phyloP scores from a whole-genome alignment of 2,329 filamentous ascomycete species.

The Fusarium ambrosium region DNA sequence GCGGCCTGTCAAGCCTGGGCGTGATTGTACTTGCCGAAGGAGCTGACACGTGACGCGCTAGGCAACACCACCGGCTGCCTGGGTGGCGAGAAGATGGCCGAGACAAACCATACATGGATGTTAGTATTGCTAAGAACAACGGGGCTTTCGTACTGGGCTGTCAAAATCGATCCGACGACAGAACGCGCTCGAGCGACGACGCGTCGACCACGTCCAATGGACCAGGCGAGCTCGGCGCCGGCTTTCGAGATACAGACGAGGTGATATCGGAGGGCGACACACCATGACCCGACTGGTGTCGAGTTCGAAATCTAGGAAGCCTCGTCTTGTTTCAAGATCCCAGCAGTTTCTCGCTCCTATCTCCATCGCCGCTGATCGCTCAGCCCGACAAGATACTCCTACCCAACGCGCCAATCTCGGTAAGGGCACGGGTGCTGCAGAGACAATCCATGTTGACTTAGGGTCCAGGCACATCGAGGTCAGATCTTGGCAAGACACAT shows the following conservation, averaged over 20 bases:
- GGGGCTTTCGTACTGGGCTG: slow-evolving; percentile 4
- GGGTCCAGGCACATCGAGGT: slow-evolving; percentile 17
- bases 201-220: slow-evolving; percentile 39
- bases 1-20: not conserved
- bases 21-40: not conserved
- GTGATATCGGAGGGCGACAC: slow-evolving; percentile 44
- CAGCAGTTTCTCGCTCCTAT: slow-evolving; percentile 59
- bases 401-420: slow-evolving; percentile 17
- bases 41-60: slow-evolving; percentile 49
- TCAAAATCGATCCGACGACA: slow-evolving; percentile 12
- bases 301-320: slow-evolving; percentile 59
- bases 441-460: slow-evolving; percentile 7
- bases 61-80: slow-evolving; percentile 23
- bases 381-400: slow-evolving; percentile 32
- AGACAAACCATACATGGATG: slow-evolving; percentile 31
- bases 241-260: slow-evolving; percentile 44
- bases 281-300: slow-evolving; percentile 62
- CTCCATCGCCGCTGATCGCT: slow-evolving; percentile 38
- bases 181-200: slow-evolving; percentile 7
- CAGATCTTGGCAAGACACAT: slow-evolving; percentile 40
- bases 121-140: slow-evolving; percentile 14
- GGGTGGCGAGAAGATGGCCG: slow-evolving; percentile 40
- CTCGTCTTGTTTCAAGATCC: slow-evolving; percentile 56
- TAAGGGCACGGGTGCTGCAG: not conserved
- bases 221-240: slow-evolving; percentile 28